Conservation (phyloP, 2,329 filamentous ascomycete genomes). For the Myriosclerotinia scirpicola region DNA sequence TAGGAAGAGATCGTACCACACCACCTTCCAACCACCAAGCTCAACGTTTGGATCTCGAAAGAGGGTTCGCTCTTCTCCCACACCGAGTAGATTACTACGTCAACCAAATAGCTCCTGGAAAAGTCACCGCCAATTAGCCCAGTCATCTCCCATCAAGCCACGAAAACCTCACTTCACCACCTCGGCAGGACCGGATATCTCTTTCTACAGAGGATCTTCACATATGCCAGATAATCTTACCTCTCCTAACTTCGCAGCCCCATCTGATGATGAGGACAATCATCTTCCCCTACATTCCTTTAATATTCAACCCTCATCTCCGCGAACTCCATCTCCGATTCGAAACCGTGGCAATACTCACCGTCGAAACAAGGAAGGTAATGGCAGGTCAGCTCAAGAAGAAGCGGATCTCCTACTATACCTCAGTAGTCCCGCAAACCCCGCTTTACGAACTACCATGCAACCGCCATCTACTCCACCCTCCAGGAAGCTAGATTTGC, state of each 20-base stretch:
- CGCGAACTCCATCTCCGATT: conserved; percentile 74
- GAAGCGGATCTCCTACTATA: conserved; percentile 80
- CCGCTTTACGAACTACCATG: conserved; percentile 55
- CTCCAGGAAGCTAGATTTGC: conserved; percentile 67
- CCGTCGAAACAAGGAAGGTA: conserved; percentile 51
- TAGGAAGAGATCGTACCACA: conserved; percentile 63
- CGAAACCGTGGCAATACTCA: conserved; percentile 52
- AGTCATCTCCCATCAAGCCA: conserved; percentile 84
- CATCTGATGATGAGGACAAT: conserved; percentile 79
- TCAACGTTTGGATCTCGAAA: conserved; percentile 60
- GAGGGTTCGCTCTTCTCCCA: conserved; percentile 67
- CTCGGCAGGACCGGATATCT: conserved; percentile 68
- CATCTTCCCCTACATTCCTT: conserved; percentile 77
- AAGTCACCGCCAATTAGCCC: conserved; percentile 70
- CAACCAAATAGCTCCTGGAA: conserved; percentile 67
- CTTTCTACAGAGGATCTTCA: conserved; percentile 65
- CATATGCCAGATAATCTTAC: conserved; percentile 63
- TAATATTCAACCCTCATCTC: conserved; percentile 74
- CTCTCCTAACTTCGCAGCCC: conserved; percentile 60
- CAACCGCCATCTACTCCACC: conserved; percentile 76
- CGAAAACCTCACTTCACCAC: conserved; percentile 73
- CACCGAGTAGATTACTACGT: conserved; percentile 57
- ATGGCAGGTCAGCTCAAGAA: conserved; percentile 68
- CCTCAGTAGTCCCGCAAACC: conserved; percentile 79
- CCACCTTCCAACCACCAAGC: conserved; percentile 50